Evolutionary conservation across 352 stramenopile genomes (phyloP).

Genomic region (Pythium oligandrum): DNA sequence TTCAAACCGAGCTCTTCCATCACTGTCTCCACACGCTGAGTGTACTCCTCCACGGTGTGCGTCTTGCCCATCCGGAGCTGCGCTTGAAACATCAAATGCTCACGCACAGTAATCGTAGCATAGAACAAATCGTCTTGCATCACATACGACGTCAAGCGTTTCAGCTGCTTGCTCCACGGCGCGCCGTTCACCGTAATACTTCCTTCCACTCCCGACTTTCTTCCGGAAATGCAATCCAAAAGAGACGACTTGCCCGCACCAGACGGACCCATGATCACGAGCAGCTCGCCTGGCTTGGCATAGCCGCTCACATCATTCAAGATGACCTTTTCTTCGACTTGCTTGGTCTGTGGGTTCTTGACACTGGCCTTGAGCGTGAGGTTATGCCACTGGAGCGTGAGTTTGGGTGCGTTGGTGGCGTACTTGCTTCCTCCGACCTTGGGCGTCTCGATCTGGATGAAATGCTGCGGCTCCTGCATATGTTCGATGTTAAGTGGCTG

Average conservation of each 20-base stretch:
- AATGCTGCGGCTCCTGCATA: background rate
- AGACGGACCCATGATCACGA: slow-evolving; percentile 65
- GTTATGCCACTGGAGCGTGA: slow-evolving; percentile 39
- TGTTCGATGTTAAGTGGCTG: too few relatives aligned
- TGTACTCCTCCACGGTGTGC: slow-evolving; percentile 20
- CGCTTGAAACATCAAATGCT: slow-evolving; percentile 86
- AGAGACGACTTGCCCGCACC: slow-evolving; percentile 91
- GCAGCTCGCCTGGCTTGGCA: slow-evolving; percentile 40
- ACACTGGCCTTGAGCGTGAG: slow-evolving; percentile 24
- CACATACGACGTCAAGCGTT: slow-evolving; percentile 50
- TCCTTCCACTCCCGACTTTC: slow-evolving; percentile 76
- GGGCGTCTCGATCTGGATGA: slow-evolving; percentile 8
- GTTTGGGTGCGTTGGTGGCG: background rate
- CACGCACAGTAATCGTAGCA: slow-evolving; percentile 84
- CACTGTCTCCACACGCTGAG: slow-evolving; percentile 39
- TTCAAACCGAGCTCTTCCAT: slow-evolving; percentile 54
- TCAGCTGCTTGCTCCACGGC: slow-evolving; percentile 20
- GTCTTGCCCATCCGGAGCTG: slow-evolving; percentile 63
- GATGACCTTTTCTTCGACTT: slow-evolving; percentile 46
- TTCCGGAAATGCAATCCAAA: slow-evolving; percentile 90
- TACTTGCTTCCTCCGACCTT: background rate
- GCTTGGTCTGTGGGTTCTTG: slow-evolving; percentile 43
- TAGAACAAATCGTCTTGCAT: slow-evolving; percentile 90
- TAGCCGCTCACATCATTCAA: slow-evolving; percentile 42
- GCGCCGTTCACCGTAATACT: slow-evolving; percentile 59